These are phyloP conservation scores for Magnusiomyces suaveolens DNA, from an alignment of 1,139 yeast species.

Conservation along the genomic window DNA sequence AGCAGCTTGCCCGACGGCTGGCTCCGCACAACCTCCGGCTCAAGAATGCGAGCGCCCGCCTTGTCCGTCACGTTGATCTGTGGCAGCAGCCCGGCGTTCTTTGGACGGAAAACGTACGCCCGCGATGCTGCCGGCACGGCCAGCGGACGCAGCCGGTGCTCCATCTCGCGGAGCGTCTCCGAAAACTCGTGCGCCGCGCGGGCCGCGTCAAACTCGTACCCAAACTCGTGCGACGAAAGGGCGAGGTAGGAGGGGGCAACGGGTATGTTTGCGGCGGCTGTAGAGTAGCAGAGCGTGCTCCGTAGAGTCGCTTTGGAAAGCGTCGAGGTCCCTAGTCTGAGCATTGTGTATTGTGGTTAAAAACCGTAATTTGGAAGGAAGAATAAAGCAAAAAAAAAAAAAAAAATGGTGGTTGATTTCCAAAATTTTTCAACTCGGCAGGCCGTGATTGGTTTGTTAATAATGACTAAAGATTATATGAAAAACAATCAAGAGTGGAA, in stretches of 20 bases:
- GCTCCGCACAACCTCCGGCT: constrained; percentile 11
- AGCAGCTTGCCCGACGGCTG: constrained; percentile 12
- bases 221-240: background rate
- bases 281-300: too few species aligned
- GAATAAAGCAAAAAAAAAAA: too few species aligned
- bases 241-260: background rate
- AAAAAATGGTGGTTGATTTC: too few species aligned
- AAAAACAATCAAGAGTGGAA: too few species aligned
- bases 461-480: too few species aligned
- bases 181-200: constrained; percentile 8
- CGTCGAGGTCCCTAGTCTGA: too few species aligned
- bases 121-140: constrained; percentile 13
- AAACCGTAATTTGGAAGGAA: too few species aligned
- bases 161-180: constrained; percentile 10
- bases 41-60: constrained; percentile 10
- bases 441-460: too few species aligned
- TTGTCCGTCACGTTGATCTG: constrained; percentile 9
- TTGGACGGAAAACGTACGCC: constrained; percentile 13
- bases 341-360: too few species aligned
- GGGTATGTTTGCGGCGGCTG: too few species aligned
- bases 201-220: background rate
- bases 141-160: constrained; percentile 10
- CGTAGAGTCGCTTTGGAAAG: too few species aligned
- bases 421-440: too few species aligned
- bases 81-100: constrained; percentile 10